Evolutionary conservation across 2,329 filamentous ascomycete species (phyloP), one percentile per base, ranked within the genome.

Genomic region (Cladophialophora bantiana): DNA sequence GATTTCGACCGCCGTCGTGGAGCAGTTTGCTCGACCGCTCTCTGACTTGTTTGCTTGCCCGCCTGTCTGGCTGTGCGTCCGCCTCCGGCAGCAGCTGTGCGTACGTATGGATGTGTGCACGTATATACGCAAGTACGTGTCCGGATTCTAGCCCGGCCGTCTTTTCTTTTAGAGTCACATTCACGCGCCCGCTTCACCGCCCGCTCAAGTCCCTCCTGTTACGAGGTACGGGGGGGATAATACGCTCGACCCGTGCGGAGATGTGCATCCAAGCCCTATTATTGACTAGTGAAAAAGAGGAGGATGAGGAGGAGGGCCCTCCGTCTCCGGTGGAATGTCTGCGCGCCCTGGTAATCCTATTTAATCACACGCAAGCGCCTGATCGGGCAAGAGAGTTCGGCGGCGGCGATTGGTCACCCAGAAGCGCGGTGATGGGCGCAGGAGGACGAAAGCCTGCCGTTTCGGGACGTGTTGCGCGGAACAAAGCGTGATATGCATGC

Each of bases 351-450:
- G 26, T 26, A 26, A 26, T 38, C 36, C 13, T 38, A 38, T 13
- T 13, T 2, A n/a, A 26, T 9, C 7, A 12, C 12, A 26, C 10
- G 9, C 45, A 20, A 7, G 45, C n/a, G n/a, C 45, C 45, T 50
- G 45, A 61, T 53, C 18, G 34, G 45, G 59, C n/a, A 61, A 61
- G 59, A 61, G 59, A 61, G 59, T 36, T 54, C n/a, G 7, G 26
- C 20, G 4, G 15, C 12, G 5, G 15, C 35, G 31, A 54, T 61
- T 53, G 59, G 59, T 20, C 12, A 40, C 18, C 5, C 34, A 12
- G 32, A 20, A 38, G 26, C 32, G 50, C 42, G 42, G 42, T 48
- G 45, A 20, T 45, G 18, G 20, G 26, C 26, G 26, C 2, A 26
- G 26, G 26, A 26, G 2, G 26, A 26, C 26, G 26, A 38, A 38